phyloP scores from a whole-genome alignment of 2,329 filamentous ascomycete genomes.

The Cladophialophora carrionii region DNA sequence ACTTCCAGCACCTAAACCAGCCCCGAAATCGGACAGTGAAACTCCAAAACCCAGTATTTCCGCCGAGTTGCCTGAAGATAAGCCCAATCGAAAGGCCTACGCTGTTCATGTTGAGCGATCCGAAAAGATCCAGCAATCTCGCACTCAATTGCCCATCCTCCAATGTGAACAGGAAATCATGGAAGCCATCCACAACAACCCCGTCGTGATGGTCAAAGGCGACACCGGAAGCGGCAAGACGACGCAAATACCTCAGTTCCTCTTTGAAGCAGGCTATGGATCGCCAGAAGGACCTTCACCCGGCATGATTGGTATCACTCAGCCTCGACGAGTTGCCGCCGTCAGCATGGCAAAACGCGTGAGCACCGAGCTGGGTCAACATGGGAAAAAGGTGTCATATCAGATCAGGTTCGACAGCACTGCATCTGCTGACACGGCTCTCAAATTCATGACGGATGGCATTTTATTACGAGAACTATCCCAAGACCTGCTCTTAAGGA shows the following conservation, averaged over 20 bases:
- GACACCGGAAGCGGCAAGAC: slow-evolving; percentile 97
- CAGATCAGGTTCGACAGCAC: slow-evolving; percentile 95
- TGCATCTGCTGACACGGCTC: slow-evolving; percentile 74
- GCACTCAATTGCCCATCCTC: slow-evolving; percentile 83
- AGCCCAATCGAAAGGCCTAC: slow-evolving; percentile 66
- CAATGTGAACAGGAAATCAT: slow-evolving; percentile 96
- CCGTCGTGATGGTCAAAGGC: slow-evolving; percentile 88
- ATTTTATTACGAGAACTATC: slow-evolving; percentile 89
- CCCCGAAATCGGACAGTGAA: slow-evolving; percentile 14
- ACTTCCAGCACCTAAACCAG: slow-evolving; percentile 35
- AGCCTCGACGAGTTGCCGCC: slow-evolving; percentile 90
- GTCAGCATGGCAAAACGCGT: slow-evolving; percentile 97
- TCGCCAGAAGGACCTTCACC: slow-evolving; percentile 75
- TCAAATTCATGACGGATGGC: slow-evolving; percentile 99
- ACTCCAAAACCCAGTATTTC: slow-evolving; percentile 2
- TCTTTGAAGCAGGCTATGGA: slow-evolving; percentile 92
- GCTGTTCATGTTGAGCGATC: slow-evolving; percentile 72
- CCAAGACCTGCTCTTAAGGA: slow-evolving; percentile 81
- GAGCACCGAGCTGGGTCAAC: slow-evolving; percentile 77
- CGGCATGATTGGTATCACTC: slow-evolving; percentile 92
- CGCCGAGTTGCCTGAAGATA: neutral
- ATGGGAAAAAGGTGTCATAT: slow-evolving; percentile 79
- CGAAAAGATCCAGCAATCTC: slow-evolving; percentile 73
- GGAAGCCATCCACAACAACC: slow-evolving; percentile 93
- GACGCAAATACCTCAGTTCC: slow-evolving; percentile 93